Conservation (phyloP, 768 basidiomycete species). For the Leccinellum rugosiceps region DNA sequence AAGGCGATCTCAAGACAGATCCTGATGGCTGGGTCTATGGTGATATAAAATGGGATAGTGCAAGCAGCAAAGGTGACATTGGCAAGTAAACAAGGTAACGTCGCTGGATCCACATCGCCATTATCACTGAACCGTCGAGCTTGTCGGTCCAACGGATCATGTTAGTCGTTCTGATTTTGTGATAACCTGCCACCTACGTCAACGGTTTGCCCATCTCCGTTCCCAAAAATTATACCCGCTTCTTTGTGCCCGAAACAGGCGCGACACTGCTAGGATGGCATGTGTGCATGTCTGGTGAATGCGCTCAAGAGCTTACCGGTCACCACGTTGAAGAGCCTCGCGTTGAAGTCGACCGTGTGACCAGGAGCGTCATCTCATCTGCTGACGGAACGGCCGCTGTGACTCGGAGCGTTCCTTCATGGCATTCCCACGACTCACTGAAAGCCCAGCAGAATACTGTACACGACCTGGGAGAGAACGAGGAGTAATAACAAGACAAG, state of each 20-base stretch:
- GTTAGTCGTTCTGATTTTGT: slow-evolving; percentile 1
- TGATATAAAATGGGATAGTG: slow-evolving; percentile 94
- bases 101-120: slow-evolving; percentile 82
- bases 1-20: slow-evolving; percentile 66
- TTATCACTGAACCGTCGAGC: slow-evolving; percentile 71
- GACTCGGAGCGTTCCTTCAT: slow-evolving; percentile 34
- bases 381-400: slow-evolving; percentile 78
- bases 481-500: no score
- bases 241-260: slow-evolving; percentile 84
- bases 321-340: slow-evolving; percentile 80
- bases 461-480: no score
- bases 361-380: slow-evolving; percentile 77
- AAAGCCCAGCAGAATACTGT: no score
- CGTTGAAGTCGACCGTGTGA: slow-evolving; percentile 75
- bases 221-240: slow-evolving; percentile 78
- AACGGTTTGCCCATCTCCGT: slow-evolving; percentile 82
- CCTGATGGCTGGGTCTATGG: slow-evolving; percentile 90
- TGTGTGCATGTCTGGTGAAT: slow-evolving; percentile 74
- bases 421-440: no score
- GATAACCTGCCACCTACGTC: slow-evolving; percentile 52
- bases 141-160: slow-evolving; percentile 36
- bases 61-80: slow-evolving; percentile 73
- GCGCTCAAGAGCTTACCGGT: slow-evolving; percentile 85
- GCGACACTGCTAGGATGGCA: slow-evolving; percentile 71
- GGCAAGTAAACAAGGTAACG: slow-evolving; percentile 90